phyloP scores from a whole-genome alignment of 768 basidiomycete genomes.

The Pisolithus marmoratus region DNA sequence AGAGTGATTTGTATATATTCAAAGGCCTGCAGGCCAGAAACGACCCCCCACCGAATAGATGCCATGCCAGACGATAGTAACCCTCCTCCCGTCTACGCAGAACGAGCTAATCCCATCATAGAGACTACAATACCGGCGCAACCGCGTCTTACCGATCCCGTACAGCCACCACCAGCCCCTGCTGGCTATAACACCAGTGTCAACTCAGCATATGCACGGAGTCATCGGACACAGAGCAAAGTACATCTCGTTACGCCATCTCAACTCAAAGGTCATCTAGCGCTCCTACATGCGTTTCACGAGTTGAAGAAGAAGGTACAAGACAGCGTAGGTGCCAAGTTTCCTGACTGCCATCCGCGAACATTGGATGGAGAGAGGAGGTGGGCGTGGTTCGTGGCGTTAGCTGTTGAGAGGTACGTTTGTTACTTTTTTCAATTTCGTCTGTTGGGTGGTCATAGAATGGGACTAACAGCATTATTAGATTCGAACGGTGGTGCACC shows the following conservation, averaged over 20 bases:
- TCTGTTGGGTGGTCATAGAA: background rate
- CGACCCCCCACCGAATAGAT: too few species aligned
- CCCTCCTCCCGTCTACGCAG: too few species aligned
- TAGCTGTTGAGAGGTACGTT: slow-evolving; percentile 32
- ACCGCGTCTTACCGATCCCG: too few species aligned
- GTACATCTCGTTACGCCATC: slow-evolving; percentile 14
- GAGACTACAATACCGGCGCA: too few species aligned
- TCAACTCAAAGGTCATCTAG: slow-evolving; percentile 28
- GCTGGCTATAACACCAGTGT: too few species aligned
- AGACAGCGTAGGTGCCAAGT: slow-evolving; percentile 1
- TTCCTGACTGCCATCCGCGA: slow-evolving; percentile 9
- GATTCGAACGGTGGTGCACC: slow-evolving; percentile 32
- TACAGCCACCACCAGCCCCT: too few species aligned
- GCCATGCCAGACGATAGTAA: too few species aligned
- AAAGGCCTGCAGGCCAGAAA: too few species aligned
- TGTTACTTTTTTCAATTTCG: too few species aligned
- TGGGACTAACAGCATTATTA: slow-evolving; percentile 2
- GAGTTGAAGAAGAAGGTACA: slow-evolving; percentile 19
- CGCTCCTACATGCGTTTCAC: slow-evolving; percentile 23
- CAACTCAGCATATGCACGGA: background rate
- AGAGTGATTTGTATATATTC: too few species aligned
- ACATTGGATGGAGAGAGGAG: slow-evolving; percentile 22
- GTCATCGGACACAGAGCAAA: background rate
- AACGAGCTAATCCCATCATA: too few species aligned
- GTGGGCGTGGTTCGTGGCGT: slow-evolving; percentile 34